Percentiles rank a stretch among this genome's conserved stretches.
These are phyloP conservation scores for Pseudogymnoascus sp. DNA, from an alignment of 2,329 filamentous ascomycete species.

Conservation along the genomic window DNA sequence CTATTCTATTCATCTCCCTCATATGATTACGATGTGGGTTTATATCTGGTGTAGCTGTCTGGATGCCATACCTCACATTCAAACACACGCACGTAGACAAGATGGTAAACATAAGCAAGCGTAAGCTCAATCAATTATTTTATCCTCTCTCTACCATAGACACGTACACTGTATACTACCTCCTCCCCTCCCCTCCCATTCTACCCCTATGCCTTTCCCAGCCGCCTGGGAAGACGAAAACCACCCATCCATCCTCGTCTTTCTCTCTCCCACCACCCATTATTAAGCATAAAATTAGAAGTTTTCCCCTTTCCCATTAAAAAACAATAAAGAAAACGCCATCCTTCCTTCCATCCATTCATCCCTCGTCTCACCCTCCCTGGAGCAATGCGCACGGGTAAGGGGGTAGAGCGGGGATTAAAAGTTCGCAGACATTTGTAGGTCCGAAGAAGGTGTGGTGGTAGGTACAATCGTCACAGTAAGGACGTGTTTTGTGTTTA, in stretches of 20 bases:
- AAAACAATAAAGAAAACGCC: neutral
- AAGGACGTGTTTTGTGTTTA: neutral
- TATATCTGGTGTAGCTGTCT: too few relatives aligned
- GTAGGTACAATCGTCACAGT: neutral
- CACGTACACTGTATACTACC: neutral
- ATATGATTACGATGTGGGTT: too few relatives aligned
- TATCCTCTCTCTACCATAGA: neutral
- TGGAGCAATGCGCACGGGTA: too few relatives aligned
- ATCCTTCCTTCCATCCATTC: neutral
- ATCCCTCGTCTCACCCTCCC: too few relatives aligned
- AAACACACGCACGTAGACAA: neutral
- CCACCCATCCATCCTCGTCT: neutral
- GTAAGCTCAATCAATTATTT: neutral
- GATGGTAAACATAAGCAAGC: neutral
- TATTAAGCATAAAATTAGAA: neutral
- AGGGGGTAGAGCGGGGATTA: neutral
- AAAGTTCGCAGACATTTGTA: neutral
- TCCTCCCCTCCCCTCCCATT: neutral
- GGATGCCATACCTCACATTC: neutral
- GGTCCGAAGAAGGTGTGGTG: neutral
- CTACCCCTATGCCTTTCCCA: neutral
- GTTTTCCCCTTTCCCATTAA: neutral
- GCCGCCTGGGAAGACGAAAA: too few relatives aligned
- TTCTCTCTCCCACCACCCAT: neutral
- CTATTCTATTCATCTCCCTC: too few relatives aligned